These are phyloP conservation scores for Pyrenochaeta sp. DNA, from an alignment of 2,329 filamentous ascomycete genomes.

Conservation along the genomic window DNA sequence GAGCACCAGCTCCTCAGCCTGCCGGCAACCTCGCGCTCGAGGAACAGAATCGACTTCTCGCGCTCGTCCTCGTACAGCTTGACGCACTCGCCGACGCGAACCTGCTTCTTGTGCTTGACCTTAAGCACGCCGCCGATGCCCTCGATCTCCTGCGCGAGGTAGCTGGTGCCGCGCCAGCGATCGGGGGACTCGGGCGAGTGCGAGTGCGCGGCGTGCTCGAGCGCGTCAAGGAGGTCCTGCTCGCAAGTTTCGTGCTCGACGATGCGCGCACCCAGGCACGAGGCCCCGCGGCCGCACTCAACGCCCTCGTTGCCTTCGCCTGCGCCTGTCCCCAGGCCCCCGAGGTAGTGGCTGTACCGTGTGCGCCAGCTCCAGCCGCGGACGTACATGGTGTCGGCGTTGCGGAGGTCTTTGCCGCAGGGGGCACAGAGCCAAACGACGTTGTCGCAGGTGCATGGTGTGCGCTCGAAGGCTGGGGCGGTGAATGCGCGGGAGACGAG, in stretches of 20 bases:
- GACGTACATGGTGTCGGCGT: slow-evolving; percentile 64
- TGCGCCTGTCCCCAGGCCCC: slow-evolving; percentile 84
- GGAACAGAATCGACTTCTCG: slow-evolving; percentile 59
- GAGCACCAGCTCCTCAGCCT: slow-evolving; percentile 83
- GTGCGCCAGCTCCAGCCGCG: slow-evolving; percentile 89
- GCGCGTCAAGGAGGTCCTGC: slow-evolving; percentile 69
- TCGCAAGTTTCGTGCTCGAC: slow-evolving; percentile 86
- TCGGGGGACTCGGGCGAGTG: slow-evolving; percentile 35
- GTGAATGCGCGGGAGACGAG: slow-evolving; percentile 46
- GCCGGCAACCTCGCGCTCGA: slow-evolving; percentile 75
- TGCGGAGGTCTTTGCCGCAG: slow-evolving; percentile 76
- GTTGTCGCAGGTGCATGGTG: slow-evolving; percentile 64
- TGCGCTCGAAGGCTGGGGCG: slow-evolving; percentile 60
- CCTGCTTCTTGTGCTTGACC: slow-evolving; percentile 83
- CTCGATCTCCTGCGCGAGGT: slow-evolving; percentile 86
- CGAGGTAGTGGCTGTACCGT: slow-evolving; percentile 78
- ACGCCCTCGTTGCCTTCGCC: slow-evolving; percentile 89
- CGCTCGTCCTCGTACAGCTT: slow-evolving; percentile 76
- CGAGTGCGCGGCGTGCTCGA: slow-evolving; percentile 50
- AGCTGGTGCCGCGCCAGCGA: slow-evolving; percentile 72
- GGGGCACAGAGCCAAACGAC: slow-evolving; percentile 85
- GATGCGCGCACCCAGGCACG: slow-evolving; percentile 77
- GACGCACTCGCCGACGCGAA: slow-evolving; percentile 82
- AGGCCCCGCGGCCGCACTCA: slow-evolving; percentile 79
- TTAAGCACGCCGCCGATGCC: slow-evolving; percentile 89